phyloP scores from a whole-genome alignment of 352 stramenopile genomes.

The Blastocystis sp. region DNA sequence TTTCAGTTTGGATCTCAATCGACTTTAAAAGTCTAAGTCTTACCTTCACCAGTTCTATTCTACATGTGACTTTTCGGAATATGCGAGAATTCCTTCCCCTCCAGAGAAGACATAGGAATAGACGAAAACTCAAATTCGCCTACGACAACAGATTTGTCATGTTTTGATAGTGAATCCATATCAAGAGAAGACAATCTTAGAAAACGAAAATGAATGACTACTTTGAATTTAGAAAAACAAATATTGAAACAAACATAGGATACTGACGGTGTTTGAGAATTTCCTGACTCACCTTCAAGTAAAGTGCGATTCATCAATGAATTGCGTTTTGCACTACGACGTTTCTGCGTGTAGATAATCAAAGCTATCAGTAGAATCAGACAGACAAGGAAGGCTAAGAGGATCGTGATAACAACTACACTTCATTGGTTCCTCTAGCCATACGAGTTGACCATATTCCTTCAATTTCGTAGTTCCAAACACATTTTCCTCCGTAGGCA shows the following conservation, averaged over 20 bases:
- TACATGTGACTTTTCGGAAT: slow-evolving; percentile 2
- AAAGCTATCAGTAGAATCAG: slow-evolving; percentile 14
- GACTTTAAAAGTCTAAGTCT: slow-evolving; percentile 25
- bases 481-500: background rate
- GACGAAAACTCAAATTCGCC: slow-evolving; percentile 56
- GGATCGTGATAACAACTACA: slow-evolving; percentile 2
- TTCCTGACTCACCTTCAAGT: no score
- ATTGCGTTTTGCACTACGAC: slow-evolving; percentile 17
- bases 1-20: slow-evolving; percentile 41
- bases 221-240: no score
- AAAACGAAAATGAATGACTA: no score
- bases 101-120: background rate
- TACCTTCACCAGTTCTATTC: no score
- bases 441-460: background rate
- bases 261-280: no score
- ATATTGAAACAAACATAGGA: no score
- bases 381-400: background rate
- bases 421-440: background rate
- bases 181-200: background rate
- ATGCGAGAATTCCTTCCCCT: background rate
- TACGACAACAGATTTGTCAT: background rate
- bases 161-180: background rate
- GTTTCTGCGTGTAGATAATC: slow-evolving; percentile 58
- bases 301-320: background rate
- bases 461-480: slow-evolving; percentile 60